Evolutionary conservation across 2,329 filamentous ascomycete species (phyloP), one percentile per base, ranked within the genome.

Genomic region (Lachnellula occidentalis): DNA sequence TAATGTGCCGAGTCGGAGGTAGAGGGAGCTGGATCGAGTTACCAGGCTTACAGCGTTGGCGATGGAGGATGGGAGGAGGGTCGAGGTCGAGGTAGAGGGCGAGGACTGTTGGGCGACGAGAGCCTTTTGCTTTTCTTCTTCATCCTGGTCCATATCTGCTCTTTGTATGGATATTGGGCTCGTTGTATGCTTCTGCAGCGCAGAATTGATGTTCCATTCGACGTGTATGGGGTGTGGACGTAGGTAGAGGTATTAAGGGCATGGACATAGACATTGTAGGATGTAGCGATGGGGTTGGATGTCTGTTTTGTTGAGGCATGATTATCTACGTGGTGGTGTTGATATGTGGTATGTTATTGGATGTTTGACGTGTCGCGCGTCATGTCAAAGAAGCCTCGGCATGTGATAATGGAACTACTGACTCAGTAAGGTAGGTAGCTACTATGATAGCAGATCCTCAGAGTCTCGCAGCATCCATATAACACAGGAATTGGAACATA

Each of bases 41-140:
- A 81, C 79, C 45, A 86, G 70, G 60, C 81, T 85, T 52, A 87
- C 76, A 27, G 76, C 77, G 50, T 76, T 79, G 34, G 83, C 83
- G 46, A 86, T 67, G 0, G 81, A 74, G 2, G 70, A 63, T 1
- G 83, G 83, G 0, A 87, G 75, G 17, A 87, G 74, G 11, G 81
- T 84, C 48, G 71, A 66, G 24, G 48, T 8, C 7, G 27, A 27
- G 27, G 27, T 84, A 48, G 71, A 66, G 24, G 70, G 46, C 19
- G 55, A 43, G 24, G 48, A 7, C 7, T 51, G 41, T 45, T 46
- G 46, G 24, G 36, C 14, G 34, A 41, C 37, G 14, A 56, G 15
- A 21, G 27, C 31, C 51, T 50, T 50, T 51, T 42, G 51, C 34
- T 53, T 60, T 41, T 46, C 41, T 42, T 58, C 58, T 34, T 64